phyloP scores from a whole-genome alignment of 2,329 filamentous ascomycete genomes.

The Alternaria triticina region DNA sequence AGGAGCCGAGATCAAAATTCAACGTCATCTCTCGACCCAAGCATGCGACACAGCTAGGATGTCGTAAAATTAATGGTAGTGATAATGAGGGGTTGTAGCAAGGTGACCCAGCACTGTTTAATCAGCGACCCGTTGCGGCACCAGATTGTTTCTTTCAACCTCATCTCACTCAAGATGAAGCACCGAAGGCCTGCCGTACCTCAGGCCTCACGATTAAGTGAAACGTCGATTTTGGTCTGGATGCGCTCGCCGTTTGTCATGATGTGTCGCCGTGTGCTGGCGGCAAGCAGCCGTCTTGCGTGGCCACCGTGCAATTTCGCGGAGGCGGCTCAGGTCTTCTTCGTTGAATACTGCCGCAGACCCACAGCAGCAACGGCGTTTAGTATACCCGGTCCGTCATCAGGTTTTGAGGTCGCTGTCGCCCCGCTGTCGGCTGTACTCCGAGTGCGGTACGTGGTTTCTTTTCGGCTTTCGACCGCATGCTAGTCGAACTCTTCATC shows the following conservation, averaged over 20 bases:
- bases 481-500: neutral
- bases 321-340: neutral
- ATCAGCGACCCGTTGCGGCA: slow-evolving; percentile 27
- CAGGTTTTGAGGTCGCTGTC: neutral
- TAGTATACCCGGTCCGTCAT: neutral
- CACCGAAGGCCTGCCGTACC: slow-evolving; percentile 20
- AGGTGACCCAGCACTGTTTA: slow-evolving; percentile 16
- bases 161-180: slow-evolving; percentile 31
- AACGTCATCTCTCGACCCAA: slow-evolving; percentile 28
- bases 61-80: slow-evolving; percentile 6
- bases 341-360: neutral
- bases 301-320: slow-evolving; percentile 9
- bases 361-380: slow-evolving; percentile 3
- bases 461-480: neutral
- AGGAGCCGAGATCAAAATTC: slow-evolving; percentile 8
- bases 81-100: slow-evolving; percentile 21
- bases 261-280: neutral
- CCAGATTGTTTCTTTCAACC: slow-evolving; percentile 22
- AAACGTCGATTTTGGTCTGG: slow-evolving; percentile 8
- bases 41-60: slow-evolving; percentile 7
- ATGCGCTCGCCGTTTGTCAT: slow-evolving; percentile 1
- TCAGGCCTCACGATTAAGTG: slow-evolving; percentile 14
- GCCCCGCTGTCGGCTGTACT: neutral
- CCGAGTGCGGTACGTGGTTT: slow-evolving; percentile 1
- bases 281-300: slow-evolving; percentile 6